A percentile compares a stretch with the other conserved stretches of the same genome.
phyloP scores from a whole-genome alignment of 1,284 basidiomycete species.

The Ceratobasidium sp. region DNA sequence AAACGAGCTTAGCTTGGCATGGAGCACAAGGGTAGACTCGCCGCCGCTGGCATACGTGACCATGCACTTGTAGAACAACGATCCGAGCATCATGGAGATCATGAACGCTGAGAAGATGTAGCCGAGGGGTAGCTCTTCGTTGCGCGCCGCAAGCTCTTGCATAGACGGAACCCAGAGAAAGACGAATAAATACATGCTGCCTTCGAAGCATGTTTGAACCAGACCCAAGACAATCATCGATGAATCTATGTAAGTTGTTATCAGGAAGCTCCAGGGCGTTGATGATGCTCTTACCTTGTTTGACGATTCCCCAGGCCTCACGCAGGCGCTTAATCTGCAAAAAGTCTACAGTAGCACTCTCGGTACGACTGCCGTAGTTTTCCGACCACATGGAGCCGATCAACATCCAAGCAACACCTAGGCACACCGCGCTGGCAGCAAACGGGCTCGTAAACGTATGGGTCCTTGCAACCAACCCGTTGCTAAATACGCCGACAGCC shows the following conservation, averaged over 20 bases:
- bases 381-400: constrained; percentile 68
- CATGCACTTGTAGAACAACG: constrained; percentile 67
- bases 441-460: constrained; percentile 65
- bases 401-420: constrained; percentile 61
- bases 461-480: constrained; percentile 60
- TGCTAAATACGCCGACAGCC: constrained; percentile 66
- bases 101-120: constrained; percentile 81
- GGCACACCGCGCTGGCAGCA: constrained; percentile 62
- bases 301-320: constrained; percentile 65
- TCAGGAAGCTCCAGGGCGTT: constrained; percentile 3
- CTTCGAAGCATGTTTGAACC: constrained; percentile 78
- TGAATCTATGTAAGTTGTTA: constrained; percentile 54
- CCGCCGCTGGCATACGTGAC: constrained; percentile 51
- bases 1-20: constrained; percentile 69
- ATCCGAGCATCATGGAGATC: constrained; percentile 80
- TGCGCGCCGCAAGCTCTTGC: constrained; percentile 60
- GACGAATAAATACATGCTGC: constrained; percentile 82
- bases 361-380: constrained; percentile 64
- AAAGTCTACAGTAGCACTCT: constrained; percentile 50
- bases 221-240: constrained; percentile 70
- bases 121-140: constrained; percentile 62
- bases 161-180: constrained; percentile 79
- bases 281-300: constrained; percentile 53
- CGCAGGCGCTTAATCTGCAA: constrained; percentile 62
- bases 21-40: constrained; percentile 54